Evolutionary conservation across 768 basidiomycete genomes (phyloP).

Genomic region (Mycena galopus): DNA sequence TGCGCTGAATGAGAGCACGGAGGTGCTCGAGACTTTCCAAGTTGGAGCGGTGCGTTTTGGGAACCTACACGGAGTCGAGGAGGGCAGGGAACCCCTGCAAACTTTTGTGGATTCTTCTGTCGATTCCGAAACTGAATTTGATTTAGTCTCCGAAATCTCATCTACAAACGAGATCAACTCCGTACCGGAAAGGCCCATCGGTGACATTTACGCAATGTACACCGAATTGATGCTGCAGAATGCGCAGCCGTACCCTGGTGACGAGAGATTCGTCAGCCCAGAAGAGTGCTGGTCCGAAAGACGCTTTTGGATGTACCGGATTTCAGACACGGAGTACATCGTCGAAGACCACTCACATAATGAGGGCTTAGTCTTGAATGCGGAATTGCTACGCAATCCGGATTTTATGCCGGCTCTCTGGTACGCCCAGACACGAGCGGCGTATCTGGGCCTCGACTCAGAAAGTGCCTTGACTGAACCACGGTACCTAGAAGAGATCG

Average conservation of each 20-base stretch:
- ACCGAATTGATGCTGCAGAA: neutral
- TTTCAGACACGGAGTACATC: neutral
- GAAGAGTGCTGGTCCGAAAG: neutral
- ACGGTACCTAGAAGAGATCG: neutral
- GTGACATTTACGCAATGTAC: neutral
- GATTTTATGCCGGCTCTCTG: neutral
- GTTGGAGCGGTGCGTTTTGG: no score
- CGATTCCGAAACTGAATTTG: no score
- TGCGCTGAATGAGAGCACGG: no score
- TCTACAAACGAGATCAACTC: no score
- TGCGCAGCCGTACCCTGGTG: neutral
- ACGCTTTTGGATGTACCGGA: neutral
- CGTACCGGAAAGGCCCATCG: neutral
- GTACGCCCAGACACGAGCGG: neutral
- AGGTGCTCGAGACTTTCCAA: no score
- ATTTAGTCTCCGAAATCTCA: no score
- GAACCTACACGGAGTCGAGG: no score
- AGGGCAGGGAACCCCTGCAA: no score
- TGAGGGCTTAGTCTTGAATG: neutral
- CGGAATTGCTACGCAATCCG: neutral
- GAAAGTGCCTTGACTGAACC: neutral
- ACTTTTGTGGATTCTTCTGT: neutral
- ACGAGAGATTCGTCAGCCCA: neutral
- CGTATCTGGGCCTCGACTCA: neutral
- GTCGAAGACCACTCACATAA: neutral